Evolutionary conservation across 176 grass and related monocot species (phyloP).

Genomic region (Carex parvula): DNA sequence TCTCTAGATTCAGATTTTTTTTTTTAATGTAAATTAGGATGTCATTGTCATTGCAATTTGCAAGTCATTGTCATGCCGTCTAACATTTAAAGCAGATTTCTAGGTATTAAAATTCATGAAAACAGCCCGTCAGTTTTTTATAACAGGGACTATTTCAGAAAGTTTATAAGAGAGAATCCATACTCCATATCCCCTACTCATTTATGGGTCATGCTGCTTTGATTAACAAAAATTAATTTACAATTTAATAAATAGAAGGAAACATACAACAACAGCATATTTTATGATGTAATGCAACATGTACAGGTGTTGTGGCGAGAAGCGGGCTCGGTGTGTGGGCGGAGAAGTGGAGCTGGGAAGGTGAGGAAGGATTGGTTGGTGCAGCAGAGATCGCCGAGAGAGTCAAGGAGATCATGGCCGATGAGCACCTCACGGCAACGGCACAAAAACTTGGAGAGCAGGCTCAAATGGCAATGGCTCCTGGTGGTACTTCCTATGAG

Average conservation of each 20-base stretch:
- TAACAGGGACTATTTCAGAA: too few relatives aligned
- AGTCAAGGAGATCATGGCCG: constrained; percentile 29
- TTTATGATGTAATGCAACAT: not conserved
- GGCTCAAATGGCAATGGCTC: constrained; percentile 2
- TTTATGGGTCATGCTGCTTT: too few relatives aligned
- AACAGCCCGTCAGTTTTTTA: too few relatives aligned
- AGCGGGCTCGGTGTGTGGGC: constrained; percentile 39
- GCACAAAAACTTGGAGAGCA: constrained; percentile 5
- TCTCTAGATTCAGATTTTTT: too few relatives aligned
- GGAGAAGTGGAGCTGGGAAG: constrained; percentile 59
- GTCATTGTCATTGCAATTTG: not conserved
- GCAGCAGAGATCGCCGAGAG: constrained; percentile 23
- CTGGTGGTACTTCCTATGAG: constrained; percentile 34
- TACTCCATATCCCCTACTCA: too few relatives aligned
- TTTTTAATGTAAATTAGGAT: not conserved
- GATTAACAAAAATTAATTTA: too few relatives aligned
- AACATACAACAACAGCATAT: too few relatives aligned
- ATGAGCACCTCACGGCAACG: constrained; percentile 1
- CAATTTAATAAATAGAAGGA: too few relatives aligned
- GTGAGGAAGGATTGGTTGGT: constrained; percentile 31
- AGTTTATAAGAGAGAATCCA: too few relatives aligned
- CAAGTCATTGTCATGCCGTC: not conserved
- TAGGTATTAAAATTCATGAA: too few relatives aligned
- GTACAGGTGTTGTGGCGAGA: constrained; percentile 29
- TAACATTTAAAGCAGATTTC: not conserved